Evolutionary conservation across 2,329 filamentous ascomycete species (phyloP).

Genomic region (Neofusicoccum kwambonambiense): DNA sequence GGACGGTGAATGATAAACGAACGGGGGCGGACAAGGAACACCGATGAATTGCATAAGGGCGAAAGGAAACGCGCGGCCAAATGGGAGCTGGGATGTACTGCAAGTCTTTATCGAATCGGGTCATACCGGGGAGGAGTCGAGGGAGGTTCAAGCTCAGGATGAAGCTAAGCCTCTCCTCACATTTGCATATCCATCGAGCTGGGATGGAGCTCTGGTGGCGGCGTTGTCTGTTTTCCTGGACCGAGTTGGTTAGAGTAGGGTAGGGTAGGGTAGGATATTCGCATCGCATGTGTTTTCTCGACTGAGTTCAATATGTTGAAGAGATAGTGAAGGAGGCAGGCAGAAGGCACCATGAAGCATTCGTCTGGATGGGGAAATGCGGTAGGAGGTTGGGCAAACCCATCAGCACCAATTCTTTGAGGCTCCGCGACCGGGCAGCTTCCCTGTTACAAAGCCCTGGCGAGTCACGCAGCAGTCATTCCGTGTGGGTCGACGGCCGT

Average conservation of each 20-base stretch:
- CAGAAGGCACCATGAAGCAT: too few species aligned
- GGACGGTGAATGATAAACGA: neutral
- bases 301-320: too few species aligned
- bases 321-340: too few species aligned
- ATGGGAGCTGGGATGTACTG: neutral
- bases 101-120: neutral
- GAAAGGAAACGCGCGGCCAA: neutral
- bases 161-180: neutral
- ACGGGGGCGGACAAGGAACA: neutral
- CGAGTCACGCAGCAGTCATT: too few species aligned
- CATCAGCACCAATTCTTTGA: too few species aligned
- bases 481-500: neutral
- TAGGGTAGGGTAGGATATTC: neutral
- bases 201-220: neutral
- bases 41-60: neutral
- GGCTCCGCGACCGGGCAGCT: too few species aligned
- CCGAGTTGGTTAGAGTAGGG: neutral
- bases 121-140: neutral
- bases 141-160: neutral
- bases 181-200: conserved; percentile 1
- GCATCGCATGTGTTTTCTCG: neutral
- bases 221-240: neutral
- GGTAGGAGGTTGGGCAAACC: too few species aligned
- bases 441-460: neutral
- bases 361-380: too few species aligned